Conservation (phyloP, 148 eudicot genomes). For the Salicornia ramosissima region DNA sequence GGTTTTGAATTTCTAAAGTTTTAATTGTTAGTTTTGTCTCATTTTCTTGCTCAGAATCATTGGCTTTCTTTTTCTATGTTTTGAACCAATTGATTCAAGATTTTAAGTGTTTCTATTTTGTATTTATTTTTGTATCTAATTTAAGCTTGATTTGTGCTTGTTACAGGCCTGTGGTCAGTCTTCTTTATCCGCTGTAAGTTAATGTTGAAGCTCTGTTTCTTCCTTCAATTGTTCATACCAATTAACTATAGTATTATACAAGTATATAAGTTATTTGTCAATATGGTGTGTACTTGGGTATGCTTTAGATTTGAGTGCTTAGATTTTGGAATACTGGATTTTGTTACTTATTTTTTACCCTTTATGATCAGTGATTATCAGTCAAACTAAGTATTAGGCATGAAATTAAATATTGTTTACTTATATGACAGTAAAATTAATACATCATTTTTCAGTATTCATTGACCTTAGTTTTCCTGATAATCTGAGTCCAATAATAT, state of each 20-base stretch:
- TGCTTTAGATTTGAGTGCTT: neutral
- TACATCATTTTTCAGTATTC: neutral
- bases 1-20: neutral
- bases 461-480: neutral
- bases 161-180: slow-evolving; percentile 90
- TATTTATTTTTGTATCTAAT: slow-evolving; percentile 15
- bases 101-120: neutral
- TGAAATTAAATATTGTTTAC: neutral
- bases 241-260: too few species aligned
- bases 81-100: neutral
- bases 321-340: neutral
- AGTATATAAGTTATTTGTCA: too few species aligned
- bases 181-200: slow-evolving; percentile 86
- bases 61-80: neutral
- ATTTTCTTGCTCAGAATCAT: neutral
- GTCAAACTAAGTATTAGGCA: neutral
- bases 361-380: neutral
- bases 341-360: neutral
- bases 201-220: neutral
- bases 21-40: neutral
- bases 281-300: too few species aligned
- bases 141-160: slow-evolving; percentile 19
- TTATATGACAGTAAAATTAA: neutral
- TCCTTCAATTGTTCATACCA: too few species aligned
- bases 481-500: neutral